Base-by-base conservation (phyloP, 495 filamentous ascomycete genomes). In the Podospora conica region DNA sequence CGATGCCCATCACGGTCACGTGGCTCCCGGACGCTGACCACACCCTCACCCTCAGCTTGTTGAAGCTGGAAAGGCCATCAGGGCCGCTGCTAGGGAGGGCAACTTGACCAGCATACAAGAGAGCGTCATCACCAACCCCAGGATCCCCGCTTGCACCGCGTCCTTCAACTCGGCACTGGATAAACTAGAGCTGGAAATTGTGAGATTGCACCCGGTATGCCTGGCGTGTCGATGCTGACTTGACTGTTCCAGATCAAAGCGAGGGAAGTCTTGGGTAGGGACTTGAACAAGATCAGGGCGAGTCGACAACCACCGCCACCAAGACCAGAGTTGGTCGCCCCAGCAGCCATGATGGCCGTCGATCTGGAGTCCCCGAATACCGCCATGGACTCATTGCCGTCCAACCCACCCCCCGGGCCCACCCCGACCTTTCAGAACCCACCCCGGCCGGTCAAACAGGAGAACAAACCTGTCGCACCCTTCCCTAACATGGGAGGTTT, bases 141-240 rank as follows among this genome's bases (percentile, higher is more conserved):
- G 76, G 27, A 71, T 84, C 20, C 73, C 76, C 8, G 72, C 72
- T 9, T 73, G 76, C 9, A 71, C 79, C 24, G 73, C 77, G 54
- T 68, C 71, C 54, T 86, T 85, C 65, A 82, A 85, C 53, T 69
- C 69, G 56, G 78, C 78, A 20, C 66, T 85, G n/a, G 81, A 84
- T 63, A 81, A 85, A 4, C 40, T 86, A 3, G 83, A 85, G 65
- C 66, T 53, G 28, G 83, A 85, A 33, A 81, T 86, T 60, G 84
- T 86, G 74, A 69, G 81, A 69, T 21, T 24, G 18, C 18, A 3
- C 40, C 8, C 54, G 21, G n/a, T 22, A 10, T 53, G 21, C 12
- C 27, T 9, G 23, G 12, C 20, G 3, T 6, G 18, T 24, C 8
- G 4, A 20, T 23, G 23, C 9, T 24, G 2, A 24, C 71, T 79